Conservation (phyloP, 176 grass and related monocot species). For the Aegilops sharonensis region DNA sequence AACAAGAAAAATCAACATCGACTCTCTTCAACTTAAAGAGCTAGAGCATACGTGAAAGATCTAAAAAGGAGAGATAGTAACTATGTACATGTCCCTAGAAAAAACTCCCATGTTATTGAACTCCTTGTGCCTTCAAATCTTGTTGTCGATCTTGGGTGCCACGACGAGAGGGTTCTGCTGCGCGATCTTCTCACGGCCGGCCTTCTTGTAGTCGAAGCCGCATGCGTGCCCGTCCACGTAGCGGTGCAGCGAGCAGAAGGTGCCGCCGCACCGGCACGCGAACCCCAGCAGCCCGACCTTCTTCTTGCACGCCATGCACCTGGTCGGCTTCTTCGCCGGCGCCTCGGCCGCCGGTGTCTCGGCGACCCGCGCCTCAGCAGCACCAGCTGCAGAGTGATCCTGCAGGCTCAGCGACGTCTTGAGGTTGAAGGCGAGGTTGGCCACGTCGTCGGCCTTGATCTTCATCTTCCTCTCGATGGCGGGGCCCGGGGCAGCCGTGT, state of each 20-base stretch:
- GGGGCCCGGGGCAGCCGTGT: neutral
- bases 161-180: neutral
- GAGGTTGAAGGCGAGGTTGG: neutral
- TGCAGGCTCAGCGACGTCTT: neutral
- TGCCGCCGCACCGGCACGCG: too few relatives aligned
- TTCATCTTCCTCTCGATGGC: neutral
- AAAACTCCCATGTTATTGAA: neutral
- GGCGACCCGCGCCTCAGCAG: too few relatives aligned
- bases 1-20: too few relatives aligned
- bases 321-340: neutral
- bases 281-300: neutral
- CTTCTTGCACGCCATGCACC: conserved; percentile 46
- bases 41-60: neutral
- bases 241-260: too few relatives aligned
- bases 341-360: neutral
- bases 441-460: neutral
- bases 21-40: too few relatives aligned
- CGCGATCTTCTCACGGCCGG: conserved; percentile 22
- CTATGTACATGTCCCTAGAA: too few relatives aligned
- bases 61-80: neutral
- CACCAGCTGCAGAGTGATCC: too few relatives aligned
- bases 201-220: neutral
- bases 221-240: too few relatives aligned
- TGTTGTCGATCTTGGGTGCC: conserved; percentile 33
- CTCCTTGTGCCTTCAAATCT: conserved; percentile 11